Conservation (phyloP, 768 basidiomycete species). For the Hypholoma fasciculare region DNA sequence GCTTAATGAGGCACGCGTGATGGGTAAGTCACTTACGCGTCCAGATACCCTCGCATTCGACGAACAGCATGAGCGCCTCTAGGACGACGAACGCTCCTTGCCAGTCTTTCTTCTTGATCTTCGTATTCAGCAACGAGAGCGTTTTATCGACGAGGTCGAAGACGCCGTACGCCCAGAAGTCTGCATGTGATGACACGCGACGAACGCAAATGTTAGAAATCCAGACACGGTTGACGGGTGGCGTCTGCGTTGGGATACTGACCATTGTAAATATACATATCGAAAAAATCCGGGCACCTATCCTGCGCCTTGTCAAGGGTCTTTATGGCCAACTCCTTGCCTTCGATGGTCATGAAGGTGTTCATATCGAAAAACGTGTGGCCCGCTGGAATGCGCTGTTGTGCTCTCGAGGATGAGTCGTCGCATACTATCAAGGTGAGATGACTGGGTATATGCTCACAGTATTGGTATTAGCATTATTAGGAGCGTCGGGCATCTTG, state of each 20-base stretch:
- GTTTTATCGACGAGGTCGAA: constrained; percentile 34
- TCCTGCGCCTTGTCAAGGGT: constrained; percentile 29
- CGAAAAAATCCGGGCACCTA: constrained; percentile 31
- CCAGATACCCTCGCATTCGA: constrained; percentile 28
- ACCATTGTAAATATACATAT: constrained; percentile 38
- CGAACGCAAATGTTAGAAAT: background rate
- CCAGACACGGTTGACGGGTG: background rate
- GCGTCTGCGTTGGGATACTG: constrained; percentile 4
- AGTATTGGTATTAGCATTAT: background rate
- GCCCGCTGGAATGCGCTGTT: constrained; percentile 24
- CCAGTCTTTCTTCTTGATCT: constrained; percentile 31
- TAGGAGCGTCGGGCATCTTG: background rate
- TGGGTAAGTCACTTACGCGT: constrained; percentile 23
- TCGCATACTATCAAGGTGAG: background rate
- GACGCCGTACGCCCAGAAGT: constrained; percentile 33
- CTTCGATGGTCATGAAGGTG: constrained; percentile 28
- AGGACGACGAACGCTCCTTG: constrained; percentile 31
- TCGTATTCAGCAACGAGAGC: constrained; percentile 27
- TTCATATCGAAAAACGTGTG: constrained; percentile 32
- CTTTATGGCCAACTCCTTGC: constrained; percentile 24
- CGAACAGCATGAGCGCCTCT: constrained; percentile 33
- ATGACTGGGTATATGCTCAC: background rate
- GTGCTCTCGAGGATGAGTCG: background rate
- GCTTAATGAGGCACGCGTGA: background rate
- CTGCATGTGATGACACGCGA: constrained; percentile 10